phyloP scores from a whole-genome alignment of 805 yeast species.

The Candida nitratophila region DNA sequence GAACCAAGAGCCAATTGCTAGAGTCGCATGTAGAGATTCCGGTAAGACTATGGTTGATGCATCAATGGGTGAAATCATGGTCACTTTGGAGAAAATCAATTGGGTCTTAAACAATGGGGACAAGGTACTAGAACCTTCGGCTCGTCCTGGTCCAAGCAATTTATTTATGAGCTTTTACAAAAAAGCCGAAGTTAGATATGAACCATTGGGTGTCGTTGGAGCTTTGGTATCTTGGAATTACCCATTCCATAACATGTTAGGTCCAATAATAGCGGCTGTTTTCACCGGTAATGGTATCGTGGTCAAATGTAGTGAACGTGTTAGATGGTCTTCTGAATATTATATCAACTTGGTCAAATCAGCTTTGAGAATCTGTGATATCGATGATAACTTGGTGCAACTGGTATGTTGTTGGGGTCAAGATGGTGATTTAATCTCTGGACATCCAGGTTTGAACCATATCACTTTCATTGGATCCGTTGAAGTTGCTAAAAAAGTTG shows the following conservation, averaged over 20 bases:
- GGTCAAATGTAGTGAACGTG: conserved; percentile 93
- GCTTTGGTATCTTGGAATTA: conserved; percentile 97
- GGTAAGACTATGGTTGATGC: conserved; percentile 97
- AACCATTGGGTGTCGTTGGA: conserved; percentile 84
- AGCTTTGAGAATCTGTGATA: conserved; percentile 67
- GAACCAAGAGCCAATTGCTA: conserved; percentile 80
- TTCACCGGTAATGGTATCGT: conserved; percentile 90
- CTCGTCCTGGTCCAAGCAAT: conserved; percentile 83
- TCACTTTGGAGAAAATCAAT: conserved; percentile 83
- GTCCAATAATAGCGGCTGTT: conserved; percentile 83
- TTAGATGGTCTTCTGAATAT: conserved; percentile 87
- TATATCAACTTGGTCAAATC: conserved; percentile 65
- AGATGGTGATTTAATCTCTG: conserved; percentile 78
- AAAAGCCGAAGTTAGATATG: conserved; percentile 88
- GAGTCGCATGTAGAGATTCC: conserved; percentile 92
- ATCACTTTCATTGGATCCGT: conserved; percentile 95
- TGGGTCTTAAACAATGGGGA: conserved; percentile 90
- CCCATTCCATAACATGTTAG: conserved; percentile 90
- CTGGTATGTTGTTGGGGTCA: conserved; percentile 80
- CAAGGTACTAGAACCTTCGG: conserved; percentile 56
- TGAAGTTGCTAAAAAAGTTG: conserved; percentile 87
- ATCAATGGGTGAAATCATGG: conserved; percentile 92
- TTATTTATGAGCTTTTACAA: conserved; percentile 74
- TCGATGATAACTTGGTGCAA: conserved; percentile 79
- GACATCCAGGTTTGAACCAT: conserved; percentile 78